Percentiles rank a stretch among this genome's conserved stretches.
Conservation (phyloP, 495 filamentous ascomycete species). For the Daldinia caldariorum region DNA sequence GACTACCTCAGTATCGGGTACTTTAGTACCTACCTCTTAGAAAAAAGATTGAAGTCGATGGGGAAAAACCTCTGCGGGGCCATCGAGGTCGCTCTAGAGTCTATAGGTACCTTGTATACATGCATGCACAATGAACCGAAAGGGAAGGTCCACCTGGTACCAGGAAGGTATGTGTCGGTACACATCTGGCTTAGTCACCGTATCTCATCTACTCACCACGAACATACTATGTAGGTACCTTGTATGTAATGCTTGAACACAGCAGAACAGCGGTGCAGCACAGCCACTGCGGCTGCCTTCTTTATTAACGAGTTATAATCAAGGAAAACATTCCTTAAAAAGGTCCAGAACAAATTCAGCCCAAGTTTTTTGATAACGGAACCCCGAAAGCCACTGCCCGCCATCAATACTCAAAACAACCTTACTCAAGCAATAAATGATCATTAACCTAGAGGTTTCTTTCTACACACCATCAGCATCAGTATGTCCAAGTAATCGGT, state of each 20-base stretch:
- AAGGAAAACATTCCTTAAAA: constrained; percentile 28
- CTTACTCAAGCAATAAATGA: constrained; percentile 1
- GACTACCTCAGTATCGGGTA: no score
- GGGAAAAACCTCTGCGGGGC: constrained; percentile 36
- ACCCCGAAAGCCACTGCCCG: constrained; percentile 20
- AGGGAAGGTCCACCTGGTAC: not conserved
- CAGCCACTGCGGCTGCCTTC: constrained; percentile 30
- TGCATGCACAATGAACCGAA: not conserved
- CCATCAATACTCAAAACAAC: not conserved
- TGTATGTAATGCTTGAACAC: no score
- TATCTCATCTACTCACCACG: constrained; percentile 3
- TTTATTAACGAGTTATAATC: constrained; percentile 22
- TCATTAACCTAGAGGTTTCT: constrained; percentile 16
- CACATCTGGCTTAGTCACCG: not conserved
- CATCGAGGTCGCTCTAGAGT: not conserved
- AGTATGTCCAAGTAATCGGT: constrained; percentile 28
- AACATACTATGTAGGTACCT: no score
- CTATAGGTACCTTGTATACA: not conserved
- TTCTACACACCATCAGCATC: constrained; percentile 29
- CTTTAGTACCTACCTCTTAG: no score
- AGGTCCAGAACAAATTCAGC: constrained; percentile 10
- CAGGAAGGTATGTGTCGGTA: constrained; percentile 3
- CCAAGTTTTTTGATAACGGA: constrained; percentile 6
- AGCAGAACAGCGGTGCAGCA: not conserved
- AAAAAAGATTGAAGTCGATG: not conserved